Conservation (phyloP, 805 yeast species). For the Metschnikowia corniflorae region DNA sequence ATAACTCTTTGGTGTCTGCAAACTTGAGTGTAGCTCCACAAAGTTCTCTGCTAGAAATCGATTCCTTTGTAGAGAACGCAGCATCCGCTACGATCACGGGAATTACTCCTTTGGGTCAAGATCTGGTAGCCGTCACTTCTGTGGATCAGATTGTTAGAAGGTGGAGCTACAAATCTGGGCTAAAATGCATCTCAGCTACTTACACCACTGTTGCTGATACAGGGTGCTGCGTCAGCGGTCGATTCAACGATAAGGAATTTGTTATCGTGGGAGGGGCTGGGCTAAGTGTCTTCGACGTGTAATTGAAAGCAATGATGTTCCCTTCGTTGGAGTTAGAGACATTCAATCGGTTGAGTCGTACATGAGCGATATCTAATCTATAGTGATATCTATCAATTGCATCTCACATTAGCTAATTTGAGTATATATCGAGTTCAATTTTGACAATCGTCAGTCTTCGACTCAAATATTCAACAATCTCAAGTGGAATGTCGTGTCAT, state of each 20-base stretch:
- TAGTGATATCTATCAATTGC: no score
- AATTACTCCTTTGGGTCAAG: slow-evolving; percentile 33
- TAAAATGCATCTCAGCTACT: slow-evolving; percentile 32
- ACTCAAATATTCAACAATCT: slow-evolving; percentile 65
- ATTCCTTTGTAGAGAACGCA: slow-evolving; percentile 48
- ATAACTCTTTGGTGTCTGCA: slow-evolving; percentile 56
- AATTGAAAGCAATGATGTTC: no score
- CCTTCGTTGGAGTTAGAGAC: no score
- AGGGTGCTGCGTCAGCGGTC: slow-evolving; percentile 56
- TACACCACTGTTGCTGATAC: slow-evolving; percentile 91
- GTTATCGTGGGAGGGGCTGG: slow-evolving; percentile 80
- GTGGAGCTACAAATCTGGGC: slow-evolving; percentile 48
- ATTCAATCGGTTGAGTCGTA: no score
- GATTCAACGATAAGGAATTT: slow-evolving; percentile 25
- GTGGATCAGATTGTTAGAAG: slow-evolving; percentile 76
- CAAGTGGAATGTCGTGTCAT: slow-evolving; percentile 74
- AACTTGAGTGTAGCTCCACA: slow-evolving; percentile 10
- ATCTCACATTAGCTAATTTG: no score
- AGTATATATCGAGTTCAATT: no score
- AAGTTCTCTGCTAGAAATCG: slow-evolving; percentile 19
- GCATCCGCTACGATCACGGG: slow-evolving; percentile 88
- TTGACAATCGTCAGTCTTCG: no score
- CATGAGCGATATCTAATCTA: no score
- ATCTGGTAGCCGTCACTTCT: slow-evolving; percentile 53
- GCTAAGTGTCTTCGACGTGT: slow-evolving; percentile 41